Evolutionary conservation across 2,329 filamentous ascomycete genomes (phyloP), one percentile per base, ranked within the genome.

Genomic region (Fusarium nodosum): DNA sequence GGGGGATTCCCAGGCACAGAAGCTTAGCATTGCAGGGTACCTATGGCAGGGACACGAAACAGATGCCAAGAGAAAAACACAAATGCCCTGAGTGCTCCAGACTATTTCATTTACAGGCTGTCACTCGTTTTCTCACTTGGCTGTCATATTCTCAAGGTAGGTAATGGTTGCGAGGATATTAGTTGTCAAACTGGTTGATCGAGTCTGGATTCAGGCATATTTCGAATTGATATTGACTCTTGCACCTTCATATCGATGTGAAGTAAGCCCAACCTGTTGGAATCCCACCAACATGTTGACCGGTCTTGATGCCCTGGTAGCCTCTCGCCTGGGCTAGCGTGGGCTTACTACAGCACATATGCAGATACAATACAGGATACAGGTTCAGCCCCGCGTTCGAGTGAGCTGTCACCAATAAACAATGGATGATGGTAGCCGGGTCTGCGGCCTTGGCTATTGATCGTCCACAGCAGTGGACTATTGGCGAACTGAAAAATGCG

Each of bases 1-100:
- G 47, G 41, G 56, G 60, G 60, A 56, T 56, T 42, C 36, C 36
- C 48, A 63, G 60, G 60, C 28, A 63, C 60, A 15, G 18, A 36
- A 54, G 20, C 34, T 39, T 55, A 26, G 38, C 18, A 45, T 31
- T 13, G 24, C 20, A 26, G 39, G 34, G 57, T 31, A 30, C 10
- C 10, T 30, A 18, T 11, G 41, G 16, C n/a, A 12, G 31, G 30
- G 47, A 28, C 18, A 28, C 7, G 16, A 3, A 20, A 36, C n/a
- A 36, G 3, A 36, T 50, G 26, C 41, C 16, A 20, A 45, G 42
- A 30, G 18, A 7, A 34, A 7, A 16, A 22, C 33, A 33, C 20
- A 11, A 56, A 18, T 36, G 31, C 7, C 20, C 31, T 22, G 4
- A 12, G 28, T 24, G 12, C 5, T 5, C 10, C 18, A 16, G 16